phyloP scores from a whole-genome alignment of 2,329 filamentous ascomycete species.

The Cladophialophora yegresii region DNA sequence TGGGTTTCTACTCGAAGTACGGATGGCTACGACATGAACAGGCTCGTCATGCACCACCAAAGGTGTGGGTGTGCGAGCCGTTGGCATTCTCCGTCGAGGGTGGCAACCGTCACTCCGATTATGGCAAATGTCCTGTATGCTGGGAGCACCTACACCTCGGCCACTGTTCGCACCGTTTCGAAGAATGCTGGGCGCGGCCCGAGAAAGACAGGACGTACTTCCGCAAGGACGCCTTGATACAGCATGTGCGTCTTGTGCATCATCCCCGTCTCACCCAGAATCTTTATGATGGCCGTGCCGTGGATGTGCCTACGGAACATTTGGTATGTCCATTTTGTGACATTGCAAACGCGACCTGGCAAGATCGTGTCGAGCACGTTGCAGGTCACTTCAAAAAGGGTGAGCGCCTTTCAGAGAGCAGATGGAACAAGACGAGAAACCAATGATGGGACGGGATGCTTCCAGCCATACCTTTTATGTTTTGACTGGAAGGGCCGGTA shows the following conservation, averaged over 20 bases:
- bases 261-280: too few relatives aligned
- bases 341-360: not conserved
- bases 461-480: not conserved
- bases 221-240: not conserved
- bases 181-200: not conserved
- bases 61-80: slow-evolving; percentile 3
- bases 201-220: slow-evolving; percentile 4
- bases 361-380: not conserved
- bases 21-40: not conserved
- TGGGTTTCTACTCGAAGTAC: not conserved
- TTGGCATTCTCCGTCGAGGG: not conserved
- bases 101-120: not conserved
- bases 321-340: slow-evolving; percentile 1
- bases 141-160: not conserved
- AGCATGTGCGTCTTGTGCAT: not conserved
- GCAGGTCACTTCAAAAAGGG: not conserved
- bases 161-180: not conserved
- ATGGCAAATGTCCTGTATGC: not conserved
- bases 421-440: not conserved
- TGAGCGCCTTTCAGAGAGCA: not conserved
- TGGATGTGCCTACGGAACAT: not conserved
- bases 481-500: not conserved
- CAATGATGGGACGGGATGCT: not conserved
- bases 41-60: not conserved
- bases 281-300: not conserved